Evolutionary conservation across 2,329 filamentous ascomycete genomes (phyloP), one percentile per base, ranked within the genome.

Genomic region (Dothideomycetidae sp.): DNA sequence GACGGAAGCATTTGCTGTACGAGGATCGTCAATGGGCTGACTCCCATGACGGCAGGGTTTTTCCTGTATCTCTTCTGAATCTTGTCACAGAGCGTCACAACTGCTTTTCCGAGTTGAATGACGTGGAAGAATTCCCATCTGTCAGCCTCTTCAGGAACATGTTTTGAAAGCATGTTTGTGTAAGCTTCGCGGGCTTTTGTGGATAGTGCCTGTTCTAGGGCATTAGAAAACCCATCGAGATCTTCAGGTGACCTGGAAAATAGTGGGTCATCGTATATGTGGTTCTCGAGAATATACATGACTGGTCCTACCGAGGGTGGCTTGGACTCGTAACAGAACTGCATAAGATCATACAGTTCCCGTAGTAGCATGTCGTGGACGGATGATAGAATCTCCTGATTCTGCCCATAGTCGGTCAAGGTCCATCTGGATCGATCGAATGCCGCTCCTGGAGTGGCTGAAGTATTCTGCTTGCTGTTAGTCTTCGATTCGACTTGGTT

Each of bases 31-130:
- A 75, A 59, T 10, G 72, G 73, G 41, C 71, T 73, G 12, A 75
- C 71, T 17, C 85, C 85, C 75, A 93, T 79, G 42, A 96, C 81
- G 44, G 84, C 78, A 1, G 83, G 83, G 41, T 80, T 90, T 50
- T 81, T 88, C 49, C 75, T 75, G 59, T 93, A 98, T 33, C 88
- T 75, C 61, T 96, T 96, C 56, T 85, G 79, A 36, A 94, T 92
- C 53, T 79, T 82, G 50, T 93, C 78, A 45, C 81, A 83, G 19
- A 94, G 67, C 47, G 82, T 85, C 33, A 84, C 78, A 4, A 96
- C 83, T 1, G 76, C 75, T 53, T 90, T 83, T 11, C 86, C 85
- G 15, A 98, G 71, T 52, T 86, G 75, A 42, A 94, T 84, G 40
- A 96, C 79, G 56, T 96, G 83, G 44, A 73, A 80, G 54, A 93